These are phyloP conservation scores for Lachancea waltii DNA, from an alignment of 805 yeast species.

Conservation along the genomic window DNA sequence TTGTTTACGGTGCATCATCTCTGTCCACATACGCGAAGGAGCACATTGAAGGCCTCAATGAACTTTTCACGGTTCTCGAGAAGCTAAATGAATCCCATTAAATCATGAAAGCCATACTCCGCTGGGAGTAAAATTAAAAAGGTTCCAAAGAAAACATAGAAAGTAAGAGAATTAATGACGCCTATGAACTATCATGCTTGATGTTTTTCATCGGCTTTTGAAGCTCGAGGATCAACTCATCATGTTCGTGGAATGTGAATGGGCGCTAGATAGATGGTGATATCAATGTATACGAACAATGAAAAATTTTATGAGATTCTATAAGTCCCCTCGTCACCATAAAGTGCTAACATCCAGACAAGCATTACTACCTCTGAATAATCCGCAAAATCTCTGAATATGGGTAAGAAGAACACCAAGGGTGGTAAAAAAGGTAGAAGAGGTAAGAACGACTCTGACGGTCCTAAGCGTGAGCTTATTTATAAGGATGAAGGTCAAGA, in stretches of 20 bases:
- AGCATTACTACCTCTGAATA: background rate
- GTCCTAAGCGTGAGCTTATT: conserved; percentile 90
- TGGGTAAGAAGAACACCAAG: conserved; percentile 38
- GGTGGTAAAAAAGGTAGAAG: conserved; percentile 93
- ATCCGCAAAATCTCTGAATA: conserved; percentile 9
- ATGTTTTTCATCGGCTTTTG: too few relatives aligned
- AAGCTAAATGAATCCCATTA: conserved; percentile 2
- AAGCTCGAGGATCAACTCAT: too few relatives aligned
- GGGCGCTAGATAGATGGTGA: too few relatives aligned
- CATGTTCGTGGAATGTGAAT: too few relatives aligned
- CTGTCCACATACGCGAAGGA: conserved; percentile 53
- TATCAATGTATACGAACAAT: background rate
- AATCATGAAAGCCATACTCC: background rate
- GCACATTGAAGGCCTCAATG: conserved; percentile 64
- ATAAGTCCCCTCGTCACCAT: too few relatives aligned
- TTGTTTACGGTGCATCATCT: conserved; percentile 47
- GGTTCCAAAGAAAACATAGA: too few relatives aligned
- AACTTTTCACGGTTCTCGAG: conserved; percentile 48
- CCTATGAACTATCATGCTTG: too few relatives aligned
- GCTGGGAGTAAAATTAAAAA: too few relatives aligned
- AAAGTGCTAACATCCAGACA: too few relatives aligned
- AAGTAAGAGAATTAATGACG: too few relatives aligned
- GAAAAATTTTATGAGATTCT: conserved; percentile 1
- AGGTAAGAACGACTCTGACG: conserved; percentile 91
- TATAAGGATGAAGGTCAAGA: conserved; percentile 96